Conservation (phyloP, 2,329 filamentous ascomycete species). For the Metarhizium album region DNA sequence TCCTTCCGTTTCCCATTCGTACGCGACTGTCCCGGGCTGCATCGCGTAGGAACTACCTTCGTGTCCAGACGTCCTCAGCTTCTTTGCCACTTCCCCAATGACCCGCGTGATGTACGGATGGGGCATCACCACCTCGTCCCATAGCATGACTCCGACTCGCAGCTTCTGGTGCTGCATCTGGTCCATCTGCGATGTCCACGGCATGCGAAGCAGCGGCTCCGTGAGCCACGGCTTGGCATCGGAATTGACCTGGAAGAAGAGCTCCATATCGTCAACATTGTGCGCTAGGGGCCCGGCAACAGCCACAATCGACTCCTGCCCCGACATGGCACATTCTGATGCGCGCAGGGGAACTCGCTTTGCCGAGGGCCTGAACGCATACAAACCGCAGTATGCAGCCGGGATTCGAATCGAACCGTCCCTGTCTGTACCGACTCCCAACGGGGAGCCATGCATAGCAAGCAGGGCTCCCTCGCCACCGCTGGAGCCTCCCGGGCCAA, state of each 20-base stretch:
- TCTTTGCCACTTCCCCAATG: constrained; percentile 40
- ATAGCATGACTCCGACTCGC: constrained; percentile 25
- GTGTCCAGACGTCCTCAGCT: constrained; percentile 35
- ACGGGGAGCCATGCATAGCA: constrained; percentile 27
- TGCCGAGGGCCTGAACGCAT: constrained; percentile 23
- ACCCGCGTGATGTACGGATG: constrained; percentile 50
- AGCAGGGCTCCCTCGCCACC: constrained; percentile 42
- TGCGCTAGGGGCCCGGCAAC: constrained; percentile 24
- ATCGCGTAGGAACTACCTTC: constrained; percentile 28
- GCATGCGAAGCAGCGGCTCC: constrained; percentile 21
- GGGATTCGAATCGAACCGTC: constrained; percentile 29
- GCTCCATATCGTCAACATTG: constrained; percentile 23
- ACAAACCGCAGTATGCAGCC: constrained; percentile 24
- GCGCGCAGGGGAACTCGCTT: constrained; percentile 19
- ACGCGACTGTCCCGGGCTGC: not conserved
- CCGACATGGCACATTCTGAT: constrained; percentile 18
- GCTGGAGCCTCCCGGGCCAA: constrained; percentile 53
- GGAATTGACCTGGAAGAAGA: constrained; percentile 23
- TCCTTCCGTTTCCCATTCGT: constrained; percentile 6
- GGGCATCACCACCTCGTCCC: constrained; percentile 48
- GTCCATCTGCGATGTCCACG: constrained; percentile 5
- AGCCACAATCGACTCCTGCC: constrained; percentile 24
- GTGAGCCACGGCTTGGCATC: constrained; percentile 22
- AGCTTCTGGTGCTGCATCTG: constrained; percentile 3
- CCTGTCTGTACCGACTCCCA: constrained; percentile 32